These are phyloP conservation scores for Saturnispora mendoncae DNA, from an alignment of 805 yeast species.

Conservation along the genomic window DNA sequence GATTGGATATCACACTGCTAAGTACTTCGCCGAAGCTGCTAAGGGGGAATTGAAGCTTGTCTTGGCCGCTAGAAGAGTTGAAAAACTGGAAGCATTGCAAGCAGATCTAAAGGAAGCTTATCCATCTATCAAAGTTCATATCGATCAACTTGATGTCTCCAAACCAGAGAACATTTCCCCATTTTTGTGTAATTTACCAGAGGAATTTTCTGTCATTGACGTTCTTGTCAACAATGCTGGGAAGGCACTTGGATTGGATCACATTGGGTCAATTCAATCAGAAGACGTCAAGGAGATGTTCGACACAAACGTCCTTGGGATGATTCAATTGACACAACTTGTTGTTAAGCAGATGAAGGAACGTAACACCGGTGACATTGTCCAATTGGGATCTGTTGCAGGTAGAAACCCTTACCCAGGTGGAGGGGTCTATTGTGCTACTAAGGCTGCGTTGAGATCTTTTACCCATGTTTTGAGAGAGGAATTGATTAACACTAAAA, in stretches of 20 bases:
- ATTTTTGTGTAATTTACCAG: conserved; percentile 34
- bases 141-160: conserved; percentile 33
- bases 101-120: conserved; percentile 30
- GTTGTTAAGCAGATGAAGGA: conserved; percentile 62
- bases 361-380: conserved; percentile 64
- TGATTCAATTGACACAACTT: conserved; percentile 76
- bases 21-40: conserved; percentile 65
- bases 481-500: conserved; percentile 42
- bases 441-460: conserved; percentile 64
- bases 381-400: conserved; percentile 69
- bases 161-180: conserved; percentile 40
- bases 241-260: conserved; percentile 70
- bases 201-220: conserved; percentile 50
- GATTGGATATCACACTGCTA: conserved; percentile 88
- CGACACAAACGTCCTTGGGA: conserved; percentile 79
- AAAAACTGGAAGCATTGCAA: conserved; percentile 34
- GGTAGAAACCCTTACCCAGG: conserved; percentile 76
- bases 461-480: conserved; percentile 59
- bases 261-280: conserved; percentile 58
- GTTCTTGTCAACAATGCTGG: conserved; percentile 69
- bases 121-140: conserved; percentile 27
- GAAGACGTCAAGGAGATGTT: conserved; percentile 68
- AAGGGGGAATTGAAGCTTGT: conserved; percentile 41
- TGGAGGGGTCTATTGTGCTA: conserved; percentile 70
- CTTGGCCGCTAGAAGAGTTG: conserved; percentile 46